Conservation (phyloP, 345 rosid species). For the Salix arbutifolia region DNA sequence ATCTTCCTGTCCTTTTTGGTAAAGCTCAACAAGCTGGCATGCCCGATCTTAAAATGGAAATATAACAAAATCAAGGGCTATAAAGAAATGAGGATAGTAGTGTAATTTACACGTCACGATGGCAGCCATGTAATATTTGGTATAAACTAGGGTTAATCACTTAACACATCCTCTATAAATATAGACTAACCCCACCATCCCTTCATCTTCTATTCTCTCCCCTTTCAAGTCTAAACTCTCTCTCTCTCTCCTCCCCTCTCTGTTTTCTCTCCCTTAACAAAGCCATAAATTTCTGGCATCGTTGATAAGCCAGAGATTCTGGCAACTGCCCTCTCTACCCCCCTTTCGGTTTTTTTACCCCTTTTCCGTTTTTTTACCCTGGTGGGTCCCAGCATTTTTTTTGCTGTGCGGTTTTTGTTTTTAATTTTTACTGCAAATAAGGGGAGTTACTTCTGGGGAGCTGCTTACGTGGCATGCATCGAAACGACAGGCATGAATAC, state of each 20-base stretch:
- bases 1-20: neutral
- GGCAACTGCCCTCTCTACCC: neutral
- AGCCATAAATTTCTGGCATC: too few relatives aligned
- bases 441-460: too few relatives aligned
- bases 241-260: neutral
- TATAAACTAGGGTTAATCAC: neutral
- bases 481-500: conserved; percentile 39
- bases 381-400: neutral
- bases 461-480: conserved; percentile 66
- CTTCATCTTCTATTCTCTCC: neutral
- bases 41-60: neutral
- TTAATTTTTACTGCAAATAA: neutral
- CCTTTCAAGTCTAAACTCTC: neutral
- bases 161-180: neutral
- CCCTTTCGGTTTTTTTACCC: neutral
- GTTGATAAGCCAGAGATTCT: neutral
- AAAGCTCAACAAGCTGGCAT: neutral
- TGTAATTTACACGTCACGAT: neutral
- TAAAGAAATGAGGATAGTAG: neutral
- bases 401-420: neutral
- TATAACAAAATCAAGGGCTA: neutral
- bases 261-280: neutral
- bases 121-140: neutral
- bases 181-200: too few relatives aligned
- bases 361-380: neutral